Conservation (phyloP, 106 monocot genomes). For the Dioscorea alata region DNA sequence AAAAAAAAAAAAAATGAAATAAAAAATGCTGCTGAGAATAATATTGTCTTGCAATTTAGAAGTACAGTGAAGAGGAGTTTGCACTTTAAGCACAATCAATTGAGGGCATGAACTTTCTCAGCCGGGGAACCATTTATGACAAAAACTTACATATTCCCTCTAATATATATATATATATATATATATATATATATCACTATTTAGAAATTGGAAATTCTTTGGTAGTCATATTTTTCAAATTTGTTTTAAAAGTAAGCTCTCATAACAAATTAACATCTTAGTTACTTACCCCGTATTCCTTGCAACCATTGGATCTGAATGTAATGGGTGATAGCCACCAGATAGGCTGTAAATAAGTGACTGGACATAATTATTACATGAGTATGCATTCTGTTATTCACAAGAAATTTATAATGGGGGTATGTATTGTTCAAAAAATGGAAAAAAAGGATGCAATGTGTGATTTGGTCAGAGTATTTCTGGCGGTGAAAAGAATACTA, state of each 20-base stretch:
- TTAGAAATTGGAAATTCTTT: background rate
- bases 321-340: conserved; percentile 96
- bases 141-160: no score
- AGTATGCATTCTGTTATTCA: no score
- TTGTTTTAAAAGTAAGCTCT: background rate
- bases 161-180: background rate
- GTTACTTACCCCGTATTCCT: conserved; percentile 65
- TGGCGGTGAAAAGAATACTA: no score
- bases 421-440: no score
- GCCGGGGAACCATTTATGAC: background rate
- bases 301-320: conserved; percentile 87
- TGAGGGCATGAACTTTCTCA: background rate
- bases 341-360: conserved; percentile 87
- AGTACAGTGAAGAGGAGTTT: background rate
- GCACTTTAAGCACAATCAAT: background rate
- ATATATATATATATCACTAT: background rate
- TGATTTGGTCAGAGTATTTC: no score
- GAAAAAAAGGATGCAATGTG: no score
- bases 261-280: background rate
- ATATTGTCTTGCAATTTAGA: background rate
- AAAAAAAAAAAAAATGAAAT: no score
- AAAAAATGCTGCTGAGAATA: background rate
- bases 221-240: background rate
- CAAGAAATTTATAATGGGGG: no score
- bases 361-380: conserved; percentile 24